Evolutionary conservation across 148 eudicot genomes (phyloP).

Genomic region (Dysphania ambrosioides): DNA sequence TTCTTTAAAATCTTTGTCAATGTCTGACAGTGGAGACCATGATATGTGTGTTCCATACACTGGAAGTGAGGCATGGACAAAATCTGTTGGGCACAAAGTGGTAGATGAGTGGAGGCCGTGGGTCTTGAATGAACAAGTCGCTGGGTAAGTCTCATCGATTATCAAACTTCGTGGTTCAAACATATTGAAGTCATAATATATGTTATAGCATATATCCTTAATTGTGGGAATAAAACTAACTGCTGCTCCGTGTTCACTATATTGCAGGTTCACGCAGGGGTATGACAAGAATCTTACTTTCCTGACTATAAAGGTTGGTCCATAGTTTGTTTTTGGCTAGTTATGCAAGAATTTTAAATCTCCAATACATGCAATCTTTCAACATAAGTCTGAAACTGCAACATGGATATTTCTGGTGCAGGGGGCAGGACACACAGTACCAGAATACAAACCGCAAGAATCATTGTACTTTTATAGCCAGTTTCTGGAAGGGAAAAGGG

Average conservation of each 20-base stretch:
- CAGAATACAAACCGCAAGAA: slow-evolving; percentile 78
- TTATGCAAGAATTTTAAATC: background rate
- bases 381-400: background rate
- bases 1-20: background rate
- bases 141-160: slow-evolving; percentile 56
- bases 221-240: background rate
- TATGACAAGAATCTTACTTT: slow-evolving; percentile 81
- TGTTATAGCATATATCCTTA: background rate
- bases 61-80: slow-evolving; percentile 92
- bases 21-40: slow-evolving; percentile 77
- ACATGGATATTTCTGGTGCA: slow-evolving; percentile 27
- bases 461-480: slow-evolving; percentile 55
- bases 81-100: slow-evolving; percentile 77
- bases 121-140: slow-evolving; percentile 59
- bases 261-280: slow-evolving; percentile 68
- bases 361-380: background rate
- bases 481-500: slow-evolving; percentile 45
- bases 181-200: background rate
- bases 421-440: slow-evolving; percentile 86
- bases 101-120: slow-evolving; percentile 90
- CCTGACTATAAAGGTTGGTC: slow-evolving; percentile 75
- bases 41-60: slow-evolving; percentile 98
- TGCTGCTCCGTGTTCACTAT: slow-evolving; percentile 13
- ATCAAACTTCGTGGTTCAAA: background rate
- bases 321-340: background rate